phyloP scores from a whole-genome alignment of 2,329 filamentous ascomycete genomes.

The Venturia oleaginea region DNA sequence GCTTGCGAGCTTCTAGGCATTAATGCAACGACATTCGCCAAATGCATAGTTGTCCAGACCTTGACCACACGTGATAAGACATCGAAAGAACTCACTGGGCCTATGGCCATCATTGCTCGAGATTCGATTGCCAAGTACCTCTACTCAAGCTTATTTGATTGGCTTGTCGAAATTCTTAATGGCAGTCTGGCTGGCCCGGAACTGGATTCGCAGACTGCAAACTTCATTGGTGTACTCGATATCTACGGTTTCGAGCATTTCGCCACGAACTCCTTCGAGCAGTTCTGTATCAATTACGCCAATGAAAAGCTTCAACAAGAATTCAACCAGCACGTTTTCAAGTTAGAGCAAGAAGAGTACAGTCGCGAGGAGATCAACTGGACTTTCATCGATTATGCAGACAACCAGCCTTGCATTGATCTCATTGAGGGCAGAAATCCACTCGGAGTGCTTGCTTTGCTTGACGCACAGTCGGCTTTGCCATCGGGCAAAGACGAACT shows the following conservation, averaged over 20 bases:
- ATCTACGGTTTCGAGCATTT: conserved; percentile 99
- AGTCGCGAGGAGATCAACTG: conserved; percentile 93
- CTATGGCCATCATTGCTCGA: conserved; percentile 86
- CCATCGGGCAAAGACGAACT: conserved; percentile 97
- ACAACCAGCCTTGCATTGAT: conserved; percentile 98
- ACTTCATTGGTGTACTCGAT: conserved; percentile 97
- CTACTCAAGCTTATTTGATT: conserved; percentile 96
- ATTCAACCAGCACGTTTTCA: conserved; percentile 99
- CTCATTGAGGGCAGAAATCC: conserved; percentile 77
- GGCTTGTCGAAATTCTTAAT: conserved; percentile 98
- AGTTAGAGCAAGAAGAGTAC: conserved; percentile 97
- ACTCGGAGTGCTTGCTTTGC: conserved; percentile 78
- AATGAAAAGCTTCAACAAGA: conserved; percentile 99
- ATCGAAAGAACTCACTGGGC: conserved; percentile 85
- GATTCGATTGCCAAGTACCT: conserved; percentile 98
- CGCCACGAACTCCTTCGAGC: conserved; percentile 98
- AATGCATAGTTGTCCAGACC: conserved; percentile 97
- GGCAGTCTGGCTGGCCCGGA: conserved; percentile 81
- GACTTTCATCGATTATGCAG: conserved; percentile 99
- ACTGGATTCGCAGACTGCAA: conserved; percentile 60
- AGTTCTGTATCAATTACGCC: conserved; percentile 99
- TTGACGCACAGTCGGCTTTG: conserved; percentile 92
- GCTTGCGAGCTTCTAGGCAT: conserved; percentile 84
- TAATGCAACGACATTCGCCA: conserved; percentile 75
- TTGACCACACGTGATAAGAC: conserved; percentile 97